Percentiles rank a stretch among this genome's conserved stretches.
These are phyloP conservation scores for Aeschynomene evenia DNA, from an alignment of 306 rosid species.

Conservation along the genomic window DNA sequence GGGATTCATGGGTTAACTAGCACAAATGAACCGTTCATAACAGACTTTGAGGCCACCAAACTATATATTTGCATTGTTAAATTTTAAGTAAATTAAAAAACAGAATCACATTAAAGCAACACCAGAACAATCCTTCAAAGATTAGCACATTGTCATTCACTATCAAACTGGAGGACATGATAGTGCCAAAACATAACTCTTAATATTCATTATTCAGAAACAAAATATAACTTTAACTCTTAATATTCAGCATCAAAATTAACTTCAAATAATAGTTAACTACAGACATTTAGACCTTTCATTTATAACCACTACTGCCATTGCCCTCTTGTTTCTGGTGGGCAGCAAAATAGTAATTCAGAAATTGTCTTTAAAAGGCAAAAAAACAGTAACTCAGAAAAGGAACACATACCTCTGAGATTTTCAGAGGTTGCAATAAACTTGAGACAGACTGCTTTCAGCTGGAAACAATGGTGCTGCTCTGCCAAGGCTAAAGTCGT, in stretches of 20 bases:
- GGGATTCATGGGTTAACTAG: background rate
- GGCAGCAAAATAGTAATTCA: background rate
- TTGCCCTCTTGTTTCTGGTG: background rate
- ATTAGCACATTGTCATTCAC: slow-evolving; percentile 5
- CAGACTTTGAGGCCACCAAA: background rate
- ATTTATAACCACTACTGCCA: background rate
- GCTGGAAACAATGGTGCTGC: slow-evolving; percentile 88
- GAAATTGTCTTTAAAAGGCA: no score
- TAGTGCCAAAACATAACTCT: background rate
- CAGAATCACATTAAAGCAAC: background rate
- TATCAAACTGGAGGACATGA: background rate
- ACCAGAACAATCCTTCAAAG: background rate
- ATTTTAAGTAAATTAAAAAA: background rate
- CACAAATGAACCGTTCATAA: background rate
- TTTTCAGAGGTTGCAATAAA: slow-evolving; percentile 71
- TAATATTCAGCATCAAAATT: background rate
- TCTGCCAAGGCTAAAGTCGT: slow-evolving; percentile 89
- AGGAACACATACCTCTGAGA: slow-evolving; percentile 57
- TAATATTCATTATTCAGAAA: no score
- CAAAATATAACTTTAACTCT: no score
- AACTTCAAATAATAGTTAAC: background rate
- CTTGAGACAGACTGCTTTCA: slow-evolving; percentile 86
- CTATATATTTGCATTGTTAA: background rate
- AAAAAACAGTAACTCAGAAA: slow-evolving; percentile 7
- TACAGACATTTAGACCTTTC: background rate